Percentiles rank a stretch among this genome's conserved stretches.
Conservation (phyloP, 2,329 filamentous ascomycete genomes). For the Scedosporium apiospermum region DNA sequence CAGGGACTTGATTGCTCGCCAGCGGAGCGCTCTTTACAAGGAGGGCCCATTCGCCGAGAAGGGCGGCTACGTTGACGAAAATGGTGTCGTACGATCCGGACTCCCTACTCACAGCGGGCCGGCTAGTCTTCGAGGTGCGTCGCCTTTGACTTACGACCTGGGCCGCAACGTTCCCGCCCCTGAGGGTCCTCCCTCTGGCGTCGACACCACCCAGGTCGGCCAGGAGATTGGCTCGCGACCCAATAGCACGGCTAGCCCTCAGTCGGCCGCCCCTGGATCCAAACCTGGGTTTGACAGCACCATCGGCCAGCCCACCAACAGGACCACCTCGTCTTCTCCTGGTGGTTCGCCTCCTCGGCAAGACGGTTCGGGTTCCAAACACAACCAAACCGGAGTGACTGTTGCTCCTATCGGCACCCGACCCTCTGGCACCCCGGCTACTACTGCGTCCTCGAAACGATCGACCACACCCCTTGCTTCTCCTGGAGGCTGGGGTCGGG, state of each 20-base stretch:
- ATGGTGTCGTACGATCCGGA: slow-evolving; percentile 50
- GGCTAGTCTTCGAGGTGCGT: slow-evolving; percentile 61
- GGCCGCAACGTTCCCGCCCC: slow-evolving; percentile 28
- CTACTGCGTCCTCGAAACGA: slow-evolving; percentile 54
- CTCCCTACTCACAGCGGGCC: slow-evolving; percentile 57
- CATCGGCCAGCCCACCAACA: slow-evolving; percentile 55
- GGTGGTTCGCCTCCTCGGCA: slow-evolving; percentile 69
- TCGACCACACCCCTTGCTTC: slow-evolving; percentile 87
- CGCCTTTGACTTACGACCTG: slow-evolving; percentile 62
- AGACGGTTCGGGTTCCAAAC: slow-evolving; percentile 45
- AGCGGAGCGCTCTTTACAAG: slow-evolving; percentile 89
- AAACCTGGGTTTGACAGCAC: slow-evolving; percentile 52
- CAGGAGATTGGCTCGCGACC: slow-evolving; percentile 35
- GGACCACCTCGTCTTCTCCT: slow-evolving; percentile 77
- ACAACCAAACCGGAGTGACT: slow-evolving; percentile 46
- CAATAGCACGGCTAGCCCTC: slow-evolving; percentile 79
- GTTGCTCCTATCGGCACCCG: slow-evolving; percentile 93
- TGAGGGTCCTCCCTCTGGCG: slow-evolving; percentile 29
- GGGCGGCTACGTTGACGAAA: slow-evolving; percentile 59
- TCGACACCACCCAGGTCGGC: slow-evolving; percentile 38
- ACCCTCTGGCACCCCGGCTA: slow-evolving; percentile 51
- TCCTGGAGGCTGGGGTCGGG: slow-evolving; percentile 74
- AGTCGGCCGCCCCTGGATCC: slow-evolving; percentile 49
- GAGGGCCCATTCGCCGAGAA: slow-evolving; percentile 61
- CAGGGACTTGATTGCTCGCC: slow-evolving; percentile 88